Conservation (phyloP, 345 rosid genomes). For the Aegle marmelos region DNA sequence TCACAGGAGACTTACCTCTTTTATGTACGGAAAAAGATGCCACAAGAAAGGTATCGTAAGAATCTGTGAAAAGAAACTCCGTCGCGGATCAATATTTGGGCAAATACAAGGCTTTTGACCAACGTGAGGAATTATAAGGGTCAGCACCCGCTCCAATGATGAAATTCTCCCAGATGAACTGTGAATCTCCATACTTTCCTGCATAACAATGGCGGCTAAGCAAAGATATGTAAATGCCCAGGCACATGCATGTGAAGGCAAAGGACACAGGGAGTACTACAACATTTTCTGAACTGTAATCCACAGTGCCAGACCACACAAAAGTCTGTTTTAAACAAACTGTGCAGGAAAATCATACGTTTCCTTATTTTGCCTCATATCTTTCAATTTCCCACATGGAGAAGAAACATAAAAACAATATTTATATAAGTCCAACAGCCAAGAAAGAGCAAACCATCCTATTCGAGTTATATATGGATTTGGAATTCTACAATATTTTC, state of each 20-base stretch:
- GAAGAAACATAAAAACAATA: too few relatives aligned
- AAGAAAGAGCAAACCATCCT: not conserved
- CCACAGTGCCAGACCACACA: not conserved
- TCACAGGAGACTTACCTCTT: constrained; percentile 50
- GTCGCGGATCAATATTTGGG: constrained; percentile 52
- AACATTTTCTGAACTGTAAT: constrained; percentile 8
- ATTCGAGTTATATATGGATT: not conserved
- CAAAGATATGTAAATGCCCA: not conserved
- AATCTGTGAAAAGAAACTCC: constrained; percentile 84
- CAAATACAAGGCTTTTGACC: constrained; percentile 69
- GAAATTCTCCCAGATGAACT: constrained; percentile 30
- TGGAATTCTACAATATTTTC: not conserved
- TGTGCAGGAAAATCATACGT: not conserved
- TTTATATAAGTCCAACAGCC: too few relatives aligned
- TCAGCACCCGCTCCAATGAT: constrained; percentile 63
- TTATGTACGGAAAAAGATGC: constrained; percentile 71
- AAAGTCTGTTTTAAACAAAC: not conserved
- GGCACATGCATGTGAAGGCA: constrained; percentile 8
- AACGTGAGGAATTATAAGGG: constrained; percentile 55
- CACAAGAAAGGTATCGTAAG: constrained; percentile 86
- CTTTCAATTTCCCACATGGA: not conserved
- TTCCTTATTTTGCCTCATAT: not conserved
- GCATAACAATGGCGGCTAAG: constrained; percentile 21
- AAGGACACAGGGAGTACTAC: constrained; percentile 3
- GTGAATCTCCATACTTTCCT: constrained; percentile 52